Evolutionary conservation across 1,284 basidiomycete genomes (phyloP).

Genomic region (Polyporus tsugae): DNA sequence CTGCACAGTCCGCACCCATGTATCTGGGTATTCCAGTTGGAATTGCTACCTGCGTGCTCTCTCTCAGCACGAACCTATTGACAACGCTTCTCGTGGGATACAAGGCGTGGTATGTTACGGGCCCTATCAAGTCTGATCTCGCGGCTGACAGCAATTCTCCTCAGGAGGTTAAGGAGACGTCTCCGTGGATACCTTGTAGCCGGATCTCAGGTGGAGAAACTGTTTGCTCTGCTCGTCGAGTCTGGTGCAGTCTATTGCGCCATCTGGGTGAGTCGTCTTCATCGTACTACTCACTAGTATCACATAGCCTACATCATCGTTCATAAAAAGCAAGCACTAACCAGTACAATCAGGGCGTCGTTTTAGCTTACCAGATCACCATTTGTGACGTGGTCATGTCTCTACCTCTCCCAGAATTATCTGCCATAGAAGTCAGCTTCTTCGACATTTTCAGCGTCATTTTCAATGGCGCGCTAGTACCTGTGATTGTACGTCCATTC

Average conservation of each 20-base stretch:
- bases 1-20: not conserved
- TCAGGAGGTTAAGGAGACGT: not conserved
- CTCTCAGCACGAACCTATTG: not conserved
- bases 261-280: conserved; percentile 1
- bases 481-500: not conserved
- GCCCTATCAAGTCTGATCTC: too few relatives aligned
- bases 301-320: too few relatives aligned
- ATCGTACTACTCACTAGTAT: not conserved
- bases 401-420: too few relatives aligned
- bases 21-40: not conserved
- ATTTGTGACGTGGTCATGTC: too few relatives aligned
- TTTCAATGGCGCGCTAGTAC: not conserved
- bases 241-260: not conserved
- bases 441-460: too few relatives aligned
- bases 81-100: not conserved
- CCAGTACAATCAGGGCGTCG: not conserved
- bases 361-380: not conserved
- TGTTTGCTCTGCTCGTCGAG: not conserved
- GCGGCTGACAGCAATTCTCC: not conserved
- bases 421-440: too few relatives aligned
- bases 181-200: not conserved
- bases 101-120: not conserved
- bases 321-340: too few relatives aligned
- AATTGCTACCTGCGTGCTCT: not conserved
- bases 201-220: not conserved